Conservation (phyloP, 2,329 filamentous ascomycete genomes). For the Epichloe elymi region DNA sequence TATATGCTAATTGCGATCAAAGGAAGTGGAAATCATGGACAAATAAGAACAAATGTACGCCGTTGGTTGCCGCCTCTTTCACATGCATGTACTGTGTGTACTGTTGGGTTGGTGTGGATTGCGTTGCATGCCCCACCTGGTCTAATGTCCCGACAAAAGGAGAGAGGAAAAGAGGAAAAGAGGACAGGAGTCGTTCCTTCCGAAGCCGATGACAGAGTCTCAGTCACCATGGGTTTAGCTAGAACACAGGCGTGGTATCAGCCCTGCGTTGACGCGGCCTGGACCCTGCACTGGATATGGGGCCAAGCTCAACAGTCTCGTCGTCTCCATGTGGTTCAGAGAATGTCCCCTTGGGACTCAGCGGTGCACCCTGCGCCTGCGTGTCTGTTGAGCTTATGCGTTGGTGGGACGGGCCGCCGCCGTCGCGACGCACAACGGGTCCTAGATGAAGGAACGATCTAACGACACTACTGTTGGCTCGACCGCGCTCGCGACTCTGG, state of each 20-base stretch:
- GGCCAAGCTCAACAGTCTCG: constrained; percentile 15
- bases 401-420: constrained; percentile 10
- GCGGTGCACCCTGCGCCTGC: constrained; percentile 2
- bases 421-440: constrained; percentile 23
- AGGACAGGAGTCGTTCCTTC: not conserved
- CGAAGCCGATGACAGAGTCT: no score
- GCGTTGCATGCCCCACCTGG: no score
- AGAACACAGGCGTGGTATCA: constrained; percentile 14
- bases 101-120: no score
- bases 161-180: not conserved
- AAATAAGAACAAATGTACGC: no score
- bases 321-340: constrained; percentile 15
- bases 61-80: not conserved
- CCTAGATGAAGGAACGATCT: constrained; percentile 36
- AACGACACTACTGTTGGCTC: constrained; percentile 29
- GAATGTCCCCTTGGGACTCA: constrained; percentile 9
- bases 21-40: no score
- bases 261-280: constrained; percentile 14
- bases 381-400: constrained; percentile 16
- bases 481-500: constrained; percentile 23
- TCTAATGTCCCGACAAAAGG: not conserved
- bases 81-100: no score
- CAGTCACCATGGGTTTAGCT: constrained; percentile 8
- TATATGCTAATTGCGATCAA: no score
- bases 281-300: constrained; percentile 13